Evolutionary conservation across 2,329 filamentous ascomycete genomes (phyloP).

Genomic region (Aureobasidium sp.): DNA sequence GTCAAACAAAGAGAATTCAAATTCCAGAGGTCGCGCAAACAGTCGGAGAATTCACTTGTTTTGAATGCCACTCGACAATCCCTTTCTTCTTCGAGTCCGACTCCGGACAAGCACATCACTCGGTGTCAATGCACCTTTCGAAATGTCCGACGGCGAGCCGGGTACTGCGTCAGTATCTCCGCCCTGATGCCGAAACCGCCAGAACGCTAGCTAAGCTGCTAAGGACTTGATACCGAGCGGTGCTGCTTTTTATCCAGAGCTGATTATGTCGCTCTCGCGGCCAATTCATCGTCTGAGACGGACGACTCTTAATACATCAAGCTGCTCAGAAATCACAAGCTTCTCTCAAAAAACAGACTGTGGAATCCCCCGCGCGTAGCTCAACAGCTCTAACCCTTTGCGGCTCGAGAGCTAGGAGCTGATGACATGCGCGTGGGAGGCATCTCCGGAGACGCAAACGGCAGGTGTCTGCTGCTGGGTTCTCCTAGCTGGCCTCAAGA

Average conservation of each 20-base stretch:
- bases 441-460: neutral
- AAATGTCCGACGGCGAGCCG: constrained; percentile 8
- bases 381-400: neutral
- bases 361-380: neutral
- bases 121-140: constrained; percentile 3
- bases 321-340: neutral
- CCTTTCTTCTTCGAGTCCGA: constrained; percentile 12
- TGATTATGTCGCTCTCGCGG: neutral
- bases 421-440: neutral
- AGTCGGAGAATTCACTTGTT: constrained; percentile 7
- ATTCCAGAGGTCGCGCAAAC: neutral
- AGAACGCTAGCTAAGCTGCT: neutral
- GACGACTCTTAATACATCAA: neutral
- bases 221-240: neutral
- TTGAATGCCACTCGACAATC: constrained; percentile 10
- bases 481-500: neutral
- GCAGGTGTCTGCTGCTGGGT: neutral
- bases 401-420: neutral
- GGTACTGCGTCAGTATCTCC: constrained; percentile 10
- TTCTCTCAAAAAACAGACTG: neutral
- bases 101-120: neutral
- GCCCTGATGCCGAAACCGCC: constrained; percentile 5
- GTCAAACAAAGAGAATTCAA: constrained; percentile 1
- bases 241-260: neutral
- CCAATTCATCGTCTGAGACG: neutral